Percentiles rank a stretch among this genome's conserved stretches.
Evolutionary conservation across 1,139 yeast species (phyloP).

Genomic region (Suhomyces bribrorum): DNA sequence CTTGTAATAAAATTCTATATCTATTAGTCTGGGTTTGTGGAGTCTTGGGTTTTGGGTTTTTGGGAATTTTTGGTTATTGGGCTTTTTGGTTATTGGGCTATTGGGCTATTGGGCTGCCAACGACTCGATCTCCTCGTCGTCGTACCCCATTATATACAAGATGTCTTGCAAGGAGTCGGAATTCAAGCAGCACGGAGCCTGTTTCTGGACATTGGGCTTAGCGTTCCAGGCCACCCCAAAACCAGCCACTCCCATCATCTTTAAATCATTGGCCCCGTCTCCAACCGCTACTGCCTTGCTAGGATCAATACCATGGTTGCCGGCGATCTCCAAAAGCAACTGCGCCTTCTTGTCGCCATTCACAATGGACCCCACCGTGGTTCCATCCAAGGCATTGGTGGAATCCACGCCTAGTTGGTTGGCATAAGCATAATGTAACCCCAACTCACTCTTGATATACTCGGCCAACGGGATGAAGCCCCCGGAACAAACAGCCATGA

Average conservation of each 20-base stretch:
- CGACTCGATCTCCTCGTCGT: constrained; percentile 52
- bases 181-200: constrained; percentile 83
- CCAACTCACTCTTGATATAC: constrained; percentile 65
- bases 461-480: constrained; percentile 91
- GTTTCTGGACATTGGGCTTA: constrained; percentile 81
- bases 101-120: not conserved
- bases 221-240: constrained; percentile 98
- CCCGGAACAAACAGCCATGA: constrained; percentile 88
- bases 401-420: constrained; percentile 65
- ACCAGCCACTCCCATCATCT: constrained; percentile 91
- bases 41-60: too few species aligned
- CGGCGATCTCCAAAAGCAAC: constrained; percentile 67
- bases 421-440: constrained; percentile 86
- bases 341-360: constrained; percentile 85
- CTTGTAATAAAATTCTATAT: too few species aligned
- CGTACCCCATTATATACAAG: constrained; percentile 78
- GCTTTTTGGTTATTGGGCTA: too few species aligned
- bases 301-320: constrained; percentile 58
- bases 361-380: constrained; percentile 72
- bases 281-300: constrained; percentile 81
- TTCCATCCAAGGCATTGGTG: constrained; percentile 60
- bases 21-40: too few species aligned
- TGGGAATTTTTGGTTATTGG: too few species aligned
- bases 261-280: constrained; percentile 94
- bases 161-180: constrained; percentile 68